These are phyloP conservation scores for Lachnellula suecica DNA, from an alignment of 2,329 filamentous ascomycete species.

Conservation along the genomic window DNA sequence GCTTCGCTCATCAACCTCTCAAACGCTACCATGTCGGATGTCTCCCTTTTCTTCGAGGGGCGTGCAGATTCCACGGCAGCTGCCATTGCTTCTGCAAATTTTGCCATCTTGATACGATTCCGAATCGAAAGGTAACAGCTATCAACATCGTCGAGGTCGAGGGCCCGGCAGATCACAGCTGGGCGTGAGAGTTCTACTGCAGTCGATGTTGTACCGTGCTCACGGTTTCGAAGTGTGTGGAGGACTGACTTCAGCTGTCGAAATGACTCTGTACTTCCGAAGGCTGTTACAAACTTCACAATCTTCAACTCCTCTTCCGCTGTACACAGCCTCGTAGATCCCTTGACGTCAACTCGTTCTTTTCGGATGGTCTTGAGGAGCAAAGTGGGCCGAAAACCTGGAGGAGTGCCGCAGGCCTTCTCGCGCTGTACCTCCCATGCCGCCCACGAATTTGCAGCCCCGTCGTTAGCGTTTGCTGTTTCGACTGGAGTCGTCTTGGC, in stretches of 20 bases:
- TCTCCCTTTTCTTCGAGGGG: neutral
- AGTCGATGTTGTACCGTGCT: neutral
- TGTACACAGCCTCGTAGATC: neutral
- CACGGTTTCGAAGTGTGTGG: neutral
- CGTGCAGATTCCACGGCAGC: neutral
- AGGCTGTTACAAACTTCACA: neutral
- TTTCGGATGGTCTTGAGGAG: neutral
- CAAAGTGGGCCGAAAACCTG: neutral
- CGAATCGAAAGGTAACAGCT: neutral
- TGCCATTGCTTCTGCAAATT: neutral
- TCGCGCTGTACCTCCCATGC: neutral
- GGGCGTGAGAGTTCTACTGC: neutral
- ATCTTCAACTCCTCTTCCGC: neutral
- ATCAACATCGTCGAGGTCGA: neutral
- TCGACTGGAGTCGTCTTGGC: too few species aligned
- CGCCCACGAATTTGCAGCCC: neutral
- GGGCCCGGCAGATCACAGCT: neutral
- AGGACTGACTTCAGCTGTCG: neutral
- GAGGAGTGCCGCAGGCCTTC: neutral
- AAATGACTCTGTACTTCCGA: neutral
- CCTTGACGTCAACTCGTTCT: neutral
- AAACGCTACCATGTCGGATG: neutral
- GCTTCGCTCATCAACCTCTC: neutral
- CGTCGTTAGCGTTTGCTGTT: too few species aligned
- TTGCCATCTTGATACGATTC: neutral